phyloP scores from a whole-genome alignment of 176 grass and related monocot genomes.

The Rhynchospora breviuscula region DNA sequence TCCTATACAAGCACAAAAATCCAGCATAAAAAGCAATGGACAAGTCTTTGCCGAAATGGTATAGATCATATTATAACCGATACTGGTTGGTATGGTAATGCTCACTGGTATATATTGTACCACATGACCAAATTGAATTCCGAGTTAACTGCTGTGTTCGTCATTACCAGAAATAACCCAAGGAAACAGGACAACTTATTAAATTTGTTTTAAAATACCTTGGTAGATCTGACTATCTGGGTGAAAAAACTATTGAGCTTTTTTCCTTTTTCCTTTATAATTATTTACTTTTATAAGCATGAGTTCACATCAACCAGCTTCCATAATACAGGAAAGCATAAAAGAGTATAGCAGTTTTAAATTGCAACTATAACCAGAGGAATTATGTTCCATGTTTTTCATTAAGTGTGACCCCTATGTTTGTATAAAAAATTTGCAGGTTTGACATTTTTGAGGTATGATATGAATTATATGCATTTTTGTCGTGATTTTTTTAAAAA shows the following conservation, averaged over 20 bases:
- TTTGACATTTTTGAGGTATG: too few relatives aligned
- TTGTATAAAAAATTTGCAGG: too few relatives aligned
- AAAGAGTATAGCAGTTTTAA: background rate
- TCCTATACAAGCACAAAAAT: background rate
- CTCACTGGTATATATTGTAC: background rate
- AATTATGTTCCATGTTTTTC: background rate
- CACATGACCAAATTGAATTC: background rate
- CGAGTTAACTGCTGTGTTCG: background rate
- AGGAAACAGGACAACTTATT: background rate
- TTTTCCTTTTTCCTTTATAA: background rate
- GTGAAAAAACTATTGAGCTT: background rate
- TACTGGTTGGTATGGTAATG: background rate
- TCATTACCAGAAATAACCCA: background rate
- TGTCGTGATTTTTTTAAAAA: too few relatives aligned
- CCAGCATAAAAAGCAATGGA: background rate
- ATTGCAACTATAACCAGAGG: background rate
- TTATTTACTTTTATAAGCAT: background rate
- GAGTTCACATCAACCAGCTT: background rate
- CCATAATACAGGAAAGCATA: background rate
- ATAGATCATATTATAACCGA: background rate
- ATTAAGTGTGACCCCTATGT: too few relatives aligned
- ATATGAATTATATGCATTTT: too few relatives aligned
- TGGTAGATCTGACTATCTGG: background rate
- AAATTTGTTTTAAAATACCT: background rate
- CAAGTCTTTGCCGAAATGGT: background rate